Conservation (phyloP, 192 early-diverging fungal species). For the Ambispora gerdemannii region DNA sequence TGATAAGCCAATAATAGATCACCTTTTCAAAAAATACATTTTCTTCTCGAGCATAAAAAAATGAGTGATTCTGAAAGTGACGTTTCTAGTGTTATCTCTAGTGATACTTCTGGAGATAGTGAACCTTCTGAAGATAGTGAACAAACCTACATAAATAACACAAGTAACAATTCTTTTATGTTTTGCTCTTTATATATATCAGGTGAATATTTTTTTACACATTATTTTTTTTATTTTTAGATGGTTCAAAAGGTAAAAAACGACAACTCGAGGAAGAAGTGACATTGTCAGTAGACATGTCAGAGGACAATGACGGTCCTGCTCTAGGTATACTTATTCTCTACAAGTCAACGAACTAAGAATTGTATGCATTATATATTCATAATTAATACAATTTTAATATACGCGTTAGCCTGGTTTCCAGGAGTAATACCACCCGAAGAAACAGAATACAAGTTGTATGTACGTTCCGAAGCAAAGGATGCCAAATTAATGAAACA, state of each 20-base stretch:
- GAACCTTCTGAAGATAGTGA: too few species aligned
- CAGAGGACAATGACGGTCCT: neutral
- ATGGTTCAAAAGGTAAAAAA: neutral
- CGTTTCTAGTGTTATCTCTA: too few species aligned
- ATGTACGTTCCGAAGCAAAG: neutral
- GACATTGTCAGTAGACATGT: neutral
- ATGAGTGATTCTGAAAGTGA: too few species aligned
- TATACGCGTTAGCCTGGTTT: neutral
- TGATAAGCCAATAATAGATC: too few species aligned
- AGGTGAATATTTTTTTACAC: too few species aligned
- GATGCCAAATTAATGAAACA: neutral
- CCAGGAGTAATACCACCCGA: neutral
- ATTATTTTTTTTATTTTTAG: too few species aligned
- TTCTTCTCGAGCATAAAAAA: too few species aligned
- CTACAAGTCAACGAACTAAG: neutral
- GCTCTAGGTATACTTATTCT: neutral
- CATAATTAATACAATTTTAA: too few species aligned
- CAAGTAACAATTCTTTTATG: neutral
- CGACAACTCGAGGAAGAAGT: neutral
- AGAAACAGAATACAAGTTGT: neutral
- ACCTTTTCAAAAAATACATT: too few species aligned
- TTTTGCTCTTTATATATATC: neutral
- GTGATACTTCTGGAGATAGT: too few species aligned
- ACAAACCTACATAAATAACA: too few species aligned
- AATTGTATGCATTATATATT: too few species aligned